Base-by-base conservation (phyloP, 2,329 filamentous ascomycete genomes). In the Penicillium paneum region DNA sequence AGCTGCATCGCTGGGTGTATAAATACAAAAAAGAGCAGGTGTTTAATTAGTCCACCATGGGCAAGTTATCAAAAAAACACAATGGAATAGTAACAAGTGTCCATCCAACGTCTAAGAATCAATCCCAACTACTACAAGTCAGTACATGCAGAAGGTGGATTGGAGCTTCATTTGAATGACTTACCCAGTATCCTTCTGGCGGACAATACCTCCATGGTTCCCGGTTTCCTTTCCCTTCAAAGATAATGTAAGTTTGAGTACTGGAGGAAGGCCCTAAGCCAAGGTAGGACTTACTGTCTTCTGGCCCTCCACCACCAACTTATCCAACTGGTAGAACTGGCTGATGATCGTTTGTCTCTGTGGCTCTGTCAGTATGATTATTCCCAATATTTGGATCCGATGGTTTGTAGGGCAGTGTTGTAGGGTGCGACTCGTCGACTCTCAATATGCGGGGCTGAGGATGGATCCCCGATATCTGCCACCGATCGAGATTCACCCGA, bases 311-410 rank as follows among this genome's bases (percentile, higher is more conserved):
- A 99, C 90, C 13, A 99, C 94, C 74, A 99, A 82, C 69, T 86
- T 83, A 70, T 97, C 92, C 59, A 95, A 75, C 76, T 97, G 89
- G 78, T 90, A 97, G 77, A 97, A 97, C 71, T 96, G 90, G 71
- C 91, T 95, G 69, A 99, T 85, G 47, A 94, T 83, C 11, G 93
- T 95, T 88, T 97, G 94, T 71, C 94, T 87, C 94, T 97, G 78
- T 66, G 56, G 29, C n/a, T 39, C 48, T 12, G 70, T 82, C 58
- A 82, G 68, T 51, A 31, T 49, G 57, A 31, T 19, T 15, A 52
- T 17, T 31, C 31, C 12, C 3, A 2, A 6, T 7, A n/a, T 1
- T 8, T 31, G 8, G 4, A 17, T 38, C 21, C 10, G 28, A 38
- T 15, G 12, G 5, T 2, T 21, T 19, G 19, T 40, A 39, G 11